Conservation (phyloP, 768 basidiomycete genomes). For the Candolleomyces efflorescens region DNA sequence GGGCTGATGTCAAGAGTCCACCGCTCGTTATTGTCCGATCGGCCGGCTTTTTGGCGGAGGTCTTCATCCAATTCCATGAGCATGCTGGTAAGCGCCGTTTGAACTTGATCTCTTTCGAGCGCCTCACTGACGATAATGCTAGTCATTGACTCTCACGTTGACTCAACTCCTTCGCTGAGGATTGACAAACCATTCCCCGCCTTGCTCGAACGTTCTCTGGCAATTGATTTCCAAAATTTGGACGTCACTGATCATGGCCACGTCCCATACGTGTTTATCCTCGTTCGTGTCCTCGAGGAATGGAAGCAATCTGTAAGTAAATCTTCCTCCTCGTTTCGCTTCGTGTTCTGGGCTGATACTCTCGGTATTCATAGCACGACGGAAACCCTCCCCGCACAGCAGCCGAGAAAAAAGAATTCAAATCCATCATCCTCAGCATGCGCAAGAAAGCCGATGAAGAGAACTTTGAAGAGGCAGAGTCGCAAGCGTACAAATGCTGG, state of each 20-base stretch:
- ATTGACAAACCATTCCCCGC: slow-evolving; percentile 88
- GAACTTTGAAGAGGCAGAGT: slow-evolving; percentile 93
- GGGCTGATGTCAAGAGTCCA: slow-evolving; percentile 54
- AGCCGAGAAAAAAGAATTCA: slow-evolving; percentile 77
- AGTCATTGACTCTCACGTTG: slow-evolving; percentile 87
- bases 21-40: slow-evolving; percentile 78
- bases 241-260: slow-evolving; percentile 90
- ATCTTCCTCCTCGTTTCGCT: neutral
- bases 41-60: slow-evolving; percentile 86
- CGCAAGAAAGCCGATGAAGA: slow-evolving; percentile 84
- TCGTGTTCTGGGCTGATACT: neutral
- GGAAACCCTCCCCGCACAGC: slow-evolving; percentile 53
- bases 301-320: slow-evolving; percentile 73
- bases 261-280: slow-evolving; percentile 85
- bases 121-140: too few relatives aligned
- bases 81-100: slow-evolving; percentile 60
- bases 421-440: slow-evolving; percentile 55
- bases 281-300: slow-evolving; percentile 75
- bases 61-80: slow-evolving; percentile 86
- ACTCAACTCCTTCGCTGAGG: slow-evolving; percentile 68
- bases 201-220: slow-evolving; percentile 66
- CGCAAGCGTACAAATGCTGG: slow-evolving; percentile 84
- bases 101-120: too few relatives aligned
- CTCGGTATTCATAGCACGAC: slow-evolving; percentile 51
- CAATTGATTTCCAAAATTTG: slow-evolving; percentile 71